Evolutionary conservation across 495 filamentous ascomycete species (phyloP).

Genomic region (Penicillium lividum): DNA sequence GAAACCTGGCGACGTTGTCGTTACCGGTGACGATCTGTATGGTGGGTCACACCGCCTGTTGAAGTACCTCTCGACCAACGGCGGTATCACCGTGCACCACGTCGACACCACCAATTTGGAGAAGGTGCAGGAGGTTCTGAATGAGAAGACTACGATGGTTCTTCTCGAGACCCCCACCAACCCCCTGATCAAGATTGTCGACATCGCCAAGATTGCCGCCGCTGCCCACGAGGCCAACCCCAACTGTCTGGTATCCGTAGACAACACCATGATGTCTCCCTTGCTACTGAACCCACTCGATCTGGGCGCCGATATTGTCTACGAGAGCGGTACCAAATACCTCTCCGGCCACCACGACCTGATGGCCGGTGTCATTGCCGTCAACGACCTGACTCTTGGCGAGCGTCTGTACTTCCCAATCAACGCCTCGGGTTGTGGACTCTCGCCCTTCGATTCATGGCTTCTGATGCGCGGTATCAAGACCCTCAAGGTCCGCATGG

Average conservation of each 20-base stretch:
- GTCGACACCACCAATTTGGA: conserved; percentile 85
- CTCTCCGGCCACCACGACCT: conserved; percentile 97
- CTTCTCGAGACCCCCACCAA: conserved; percentile 96
- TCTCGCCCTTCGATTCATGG: conserved; percentile 94
- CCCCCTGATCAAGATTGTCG: conserved; percentile 95
- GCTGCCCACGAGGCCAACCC: conserved; percentile 75
- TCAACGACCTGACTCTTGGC: conserved; percentile 76
- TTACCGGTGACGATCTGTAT: conserved; percentile 96
- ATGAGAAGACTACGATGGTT: conserved; percentile 86
- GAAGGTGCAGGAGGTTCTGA: conserved; percentile 66
- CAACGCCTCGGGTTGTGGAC: conserved; percentile 90
- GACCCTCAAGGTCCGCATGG: conserved; percentile 95
- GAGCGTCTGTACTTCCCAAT: conserved; percentile 95
- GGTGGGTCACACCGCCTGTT: conserved; percentile 93
- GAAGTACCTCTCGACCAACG: conserved; percentile 83
- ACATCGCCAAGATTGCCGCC: conserved; percentile 76
- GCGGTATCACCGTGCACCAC: conserved; percentile 91
- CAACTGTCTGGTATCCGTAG: conserved; percentile 83
- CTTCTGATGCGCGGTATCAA: conserved; percentile 92
- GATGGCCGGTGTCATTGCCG: conserved; percentile 95
- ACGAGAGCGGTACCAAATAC: conserved; percentile 97
- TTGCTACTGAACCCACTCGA: conserved; percentile 90
- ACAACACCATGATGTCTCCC: conserved; percentile 98
- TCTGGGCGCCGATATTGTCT: conserved; percentile 91
- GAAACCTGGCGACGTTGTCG: conserved; percentile 91